Base-by-base conservation (phyloP, 345 rosid genomes). In the Eucalyptus curtisii region DNA sequence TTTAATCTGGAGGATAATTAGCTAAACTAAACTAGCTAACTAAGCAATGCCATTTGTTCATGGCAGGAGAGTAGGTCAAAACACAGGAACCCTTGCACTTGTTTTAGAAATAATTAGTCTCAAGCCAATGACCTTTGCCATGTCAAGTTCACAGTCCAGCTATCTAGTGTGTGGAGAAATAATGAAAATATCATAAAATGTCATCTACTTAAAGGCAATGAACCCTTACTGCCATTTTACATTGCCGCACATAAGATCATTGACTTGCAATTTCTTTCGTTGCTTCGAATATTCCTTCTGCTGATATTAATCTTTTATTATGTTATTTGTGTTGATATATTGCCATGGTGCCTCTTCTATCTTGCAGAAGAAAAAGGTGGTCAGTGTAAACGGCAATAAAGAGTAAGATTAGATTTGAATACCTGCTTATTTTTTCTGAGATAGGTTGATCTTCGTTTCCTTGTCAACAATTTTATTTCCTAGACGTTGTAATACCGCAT, bases 321-420 rank as follows among this genome's bases (percentile, higher is more conserved):
- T 52, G 4, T n/a, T 85, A 30, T 45, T 44, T 17, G 2, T 27
- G 13, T n/a, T 80, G 52, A 16, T 55, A 59, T 47, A 30, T 81
- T 86, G 3, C 27, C 40, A 52, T 57, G 81, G 71, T 14, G 33
- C 47, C 49, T 80, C 10, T 68, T 11, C 17, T 76, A 27, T 88
- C 49, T 79, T 81, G 71, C 91, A 92, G 95, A 79, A 87, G 79
- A 47, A 79, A 49, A 89, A 87, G n/a, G 59, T 47, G 87, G 79
- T 11, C 24, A 47, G 40, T 47, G 33, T 10, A 14, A 85, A 91
- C 12, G 88, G 53, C 85, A 86, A n/a, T 55, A 92, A 91, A 27
- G 90, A 80, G 95, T 92, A 92, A 90, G 93, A 76, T 91, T 91
- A 90, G 92, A 82, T 10, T 12, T 49, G 71, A 48, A 25, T 15